These are phyloP conservation scores for Vitis rotundifolia DNA, from an alignment of 164 flowering plant species.

Conservation along the genomic window DNA sequence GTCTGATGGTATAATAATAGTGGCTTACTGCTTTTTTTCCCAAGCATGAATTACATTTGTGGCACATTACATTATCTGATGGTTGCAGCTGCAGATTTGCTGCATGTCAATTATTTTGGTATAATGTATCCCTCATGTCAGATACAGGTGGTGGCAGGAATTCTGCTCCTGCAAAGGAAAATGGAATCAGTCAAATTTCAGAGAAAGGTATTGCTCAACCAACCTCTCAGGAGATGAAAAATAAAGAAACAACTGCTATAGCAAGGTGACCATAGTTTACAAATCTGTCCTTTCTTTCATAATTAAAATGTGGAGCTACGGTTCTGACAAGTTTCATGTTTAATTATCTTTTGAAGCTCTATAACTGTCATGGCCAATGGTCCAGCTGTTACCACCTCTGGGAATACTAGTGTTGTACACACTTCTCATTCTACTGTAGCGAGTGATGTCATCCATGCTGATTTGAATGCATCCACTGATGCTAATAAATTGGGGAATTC, in stretches of 20 bases:
- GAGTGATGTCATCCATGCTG: slow-evolving; percentile 22
- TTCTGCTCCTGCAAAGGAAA: slow-evolving; percentile 49
- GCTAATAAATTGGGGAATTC: slow-evolving; percentile 20
- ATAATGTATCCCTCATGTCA: slow-evolving; percentile 21
- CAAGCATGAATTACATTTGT: not conserved
- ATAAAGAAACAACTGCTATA: slow-evolving; percentile 31
- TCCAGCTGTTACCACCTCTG: slow-evolving; percentile 28
- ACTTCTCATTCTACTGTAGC: slow-evolving; percentile 19
- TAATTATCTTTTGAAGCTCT: slow-evolving; percentile 44
- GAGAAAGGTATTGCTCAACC: slow-evolving; percentile 41
- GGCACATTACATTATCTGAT: not conserved
- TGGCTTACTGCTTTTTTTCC: not conserved
- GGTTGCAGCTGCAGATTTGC: not conserved
- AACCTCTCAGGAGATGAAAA: slow-evolving; percentile 40
- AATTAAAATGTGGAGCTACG: not conserved
- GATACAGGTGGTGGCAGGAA: slow-evolving; percentile 69
- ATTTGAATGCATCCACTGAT: slow-evolving; percentile 17
- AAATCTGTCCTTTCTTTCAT: not conserved
- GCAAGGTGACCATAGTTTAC: slow-evolving; percentile 36
- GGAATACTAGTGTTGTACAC: slow-evolving; percentile 21
- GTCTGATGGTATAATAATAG: not conserved
- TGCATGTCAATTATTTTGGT: slow-evolving; percentile 1
- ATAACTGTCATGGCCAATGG: slow-evolving; percentile 42
- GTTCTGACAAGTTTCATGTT: not conserved
- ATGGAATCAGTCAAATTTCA: slow-evolving; percentile 38